Percentiles rank a stretch among this genome's conserved stretches.
These are phyloP conservation scores for Hypoxylon sp. DNA, from an alignment of 2,329 filamentous ascomycete genomes.

Conservation along the genomic window DNA sequence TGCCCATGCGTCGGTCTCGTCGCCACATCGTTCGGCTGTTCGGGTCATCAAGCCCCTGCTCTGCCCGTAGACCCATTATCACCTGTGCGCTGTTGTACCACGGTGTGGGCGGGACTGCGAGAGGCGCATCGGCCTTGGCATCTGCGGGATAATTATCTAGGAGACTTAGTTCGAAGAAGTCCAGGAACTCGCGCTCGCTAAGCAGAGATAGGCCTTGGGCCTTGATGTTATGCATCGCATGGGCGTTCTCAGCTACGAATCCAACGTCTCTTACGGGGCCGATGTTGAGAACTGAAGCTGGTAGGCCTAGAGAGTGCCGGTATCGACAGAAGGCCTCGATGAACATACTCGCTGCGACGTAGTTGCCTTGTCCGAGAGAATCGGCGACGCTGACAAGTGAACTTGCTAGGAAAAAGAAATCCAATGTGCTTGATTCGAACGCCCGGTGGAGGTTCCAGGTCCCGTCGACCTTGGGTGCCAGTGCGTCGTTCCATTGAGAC, in stretches of 20 bases:
- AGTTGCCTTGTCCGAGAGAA: slow-evolving; percentile 55
- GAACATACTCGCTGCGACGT: slow-evolving; percentile 57
- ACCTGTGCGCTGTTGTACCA: slow-evolving; percentile 44
- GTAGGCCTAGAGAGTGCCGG: slow-evolving; percentile 52
- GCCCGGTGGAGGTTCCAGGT: slow-evolving; percentile 58
- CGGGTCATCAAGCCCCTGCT: slow-evolving; percentile 47
- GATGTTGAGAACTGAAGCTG: slow-evolving; percentile 57
- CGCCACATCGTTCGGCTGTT: slow-evolving; percentile 50
- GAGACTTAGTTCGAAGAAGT: slow-evolving; percentile 47
- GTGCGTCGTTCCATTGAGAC: slow-evolving; percentile 54
- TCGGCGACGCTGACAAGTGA: slow-evolving; percentile 54
- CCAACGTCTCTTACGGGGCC: slow-evolving; percentile 53
- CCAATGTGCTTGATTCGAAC: slow-evolving; percentile 47
- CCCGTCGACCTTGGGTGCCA: slow-evolving; percentile 61
- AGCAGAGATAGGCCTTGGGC: slow-evolving; percentile 46
- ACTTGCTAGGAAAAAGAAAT: slow-evolving; percentile 57
- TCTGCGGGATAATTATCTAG: slow-evolving; percentile 27
- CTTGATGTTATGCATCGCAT: slow-evolving; percentile 46
- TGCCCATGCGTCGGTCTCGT: slow-evolving; percentile 51
- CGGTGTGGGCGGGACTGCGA: slow-evolving; percentile 18
- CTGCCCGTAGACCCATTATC: slow-evolving; percentile 48
- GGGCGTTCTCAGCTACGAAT: slow-evolving; percentile 49
- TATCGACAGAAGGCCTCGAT: slow-evolving; percentile 56
- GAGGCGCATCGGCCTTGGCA: neutral
- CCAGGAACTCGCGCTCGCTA: slow-evolving; percentile 48